These are phyloP conservation scores for Calocybe cyanea DNA, from an alignment of 768 basidiomycete genomes.

Conservation along the genomic window DNA sequence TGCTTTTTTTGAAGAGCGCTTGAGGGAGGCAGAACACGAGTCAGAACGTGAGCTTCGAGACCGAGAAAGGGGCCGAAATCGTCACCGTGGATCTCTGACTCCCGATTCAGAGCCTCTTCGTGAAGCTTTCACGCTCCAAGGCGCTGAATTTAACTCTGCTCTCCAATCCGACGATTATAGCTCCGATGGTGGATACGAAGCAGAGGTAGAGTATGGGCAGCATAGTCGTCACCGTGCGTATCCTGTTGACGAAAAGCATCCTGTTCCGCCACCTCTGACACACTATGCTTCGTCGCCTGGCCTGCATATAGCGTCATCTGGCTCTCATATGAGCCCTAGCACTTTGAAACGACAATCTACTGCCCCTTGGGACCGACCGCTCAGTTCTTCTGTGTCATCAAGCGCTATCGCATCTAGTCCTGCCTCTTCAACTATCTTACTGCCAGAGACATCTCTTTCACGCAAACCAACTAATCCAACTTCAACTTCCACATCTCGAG, in stretches of 20 bases:
- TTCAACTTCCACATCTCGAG: constrained; percentile 51
- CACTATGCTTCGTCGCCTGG: constrained; percentile 54
- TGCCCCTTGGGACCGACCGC: constrained; percentile 63
- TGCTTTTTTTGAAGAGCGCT: constrained; percentile 87
- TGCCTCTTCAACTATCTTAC: constrained; percentile 51
- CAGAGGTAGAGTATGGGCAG: constrained; percentile 61
- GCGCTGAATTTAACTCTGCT: constrained; percentile 51
- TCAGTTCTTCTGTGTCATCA: constrained; percentile 52
- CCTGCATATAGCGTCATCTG: constrained; percentile 61
- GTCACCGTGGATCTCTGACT: constrained; percentile 55
- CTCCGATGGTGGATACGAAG: constrained; percentile 82
- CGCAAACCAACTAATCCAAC: constrained; percentile 55
- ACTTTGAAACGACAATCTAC: constrained; percentile 64
- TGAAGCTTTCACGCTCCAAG: constrained; percentile 59
- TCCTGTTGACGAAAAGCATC: constrained; percentile 36
- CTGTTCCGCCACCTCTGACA: constrained; percentile 39
- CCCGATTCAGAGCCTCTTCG: constrained; percentile 54
- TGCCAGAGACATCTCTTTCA: constrained; percentile 63
- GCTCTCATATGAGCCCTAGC: constrained; percentile 63
- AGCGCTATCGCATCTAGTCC: constrained; percentile 57
- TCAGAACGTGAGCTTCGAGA: constrained; percentile 59
- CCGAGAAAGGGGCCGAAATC: constrained; percentile 40
- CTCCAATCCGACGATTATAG: constrained; percentile 68
- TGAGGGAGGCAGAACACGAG: constrained; percentile 75
- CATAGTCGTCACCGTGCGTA: constrained; percentile 78